Evolutionary conservation across 164 flowering plant species (phyloP), one percentile per base, ranked within the genome.

Genomic region (Umbellularia californica): DNA sequence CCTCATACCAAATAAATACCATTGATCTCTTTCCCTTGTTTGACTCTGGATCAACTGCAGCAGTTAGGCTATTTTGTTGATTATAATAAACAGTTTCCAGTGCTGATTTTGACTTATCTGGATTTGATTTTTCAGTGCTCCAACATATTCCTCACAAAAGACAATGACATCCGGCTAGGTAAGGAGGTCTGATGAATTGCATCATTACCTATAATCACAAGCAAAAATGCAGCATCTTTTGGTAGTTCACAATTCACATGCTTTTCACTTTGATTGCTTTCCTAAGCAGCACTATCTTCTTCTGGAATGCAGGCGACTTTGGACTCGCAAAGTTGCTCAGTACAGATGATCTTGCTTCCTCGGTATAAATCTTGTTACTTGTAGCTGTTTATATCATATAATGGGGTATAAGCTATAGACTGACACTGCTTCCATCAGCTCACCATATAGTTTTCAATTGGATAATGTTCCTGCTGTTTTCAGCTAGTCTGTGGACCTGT

Each of bases 101-200:
- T 19, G 12, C 33, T 22, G 28, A 15, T 55, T 15, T 14, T 15
- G n/a, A 55, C n/a, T 55, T 20, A 55, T 3, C 60, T 20, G 17
- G 12, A 25, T 6, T 73, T 71, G 22, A 5, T 15, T 84, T 3
- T 84, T 3, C 90, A 95, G 98, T 89, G 92, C 74, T 95, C 97
- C 74, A 95, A 91, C 87, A 95, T 95, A 87, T 95, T 95, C 76
- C 89, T 95, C 28, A 91, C 97, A 58, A 92, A 89, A 84, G 95
- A 91, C 30, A 83, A 85, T 62, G 93, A 91, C 74, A 84, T 95
- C 72, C 88, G 92, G 66, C 92, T 95, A 4, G 98, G 98, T 95
- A 87, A 84, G 94, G 73, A 81, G 66, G 67, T 71, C 5, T 52
- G 3, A 55, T 55, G 60, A 55, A 55, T 55, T 20, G 2, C 7